Evolutionary conservation across 345 rosid species (phyloP).

Genomic region (Leavenworthia alabamica): DNA sequence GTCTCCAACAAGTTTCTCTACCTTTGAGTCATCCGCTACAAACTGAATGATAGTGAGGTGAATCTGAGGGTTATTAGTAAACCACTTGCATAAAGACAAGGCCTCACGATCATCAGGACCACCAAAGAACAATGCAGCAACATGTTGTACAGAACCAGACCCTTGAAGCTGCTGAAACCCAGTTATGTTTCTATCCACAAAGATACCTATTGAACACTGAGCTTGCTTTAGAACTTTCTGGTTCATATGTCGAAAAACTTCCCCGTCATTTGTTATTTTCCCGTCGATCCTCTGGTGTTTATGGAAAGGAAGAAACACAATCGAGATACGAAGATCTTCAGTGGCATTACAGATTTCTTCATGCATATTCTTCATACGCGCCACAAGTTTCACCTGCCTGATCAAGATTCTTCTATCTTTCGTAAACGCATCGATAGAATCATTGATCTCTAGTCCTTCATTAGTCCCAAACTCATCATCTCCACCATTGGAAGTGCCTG

Average conservation of each 20-base stretch:
- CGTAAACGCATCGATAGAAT: conserved; percentile 52
- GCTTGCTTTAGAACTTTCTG: conserved; percentile 69
- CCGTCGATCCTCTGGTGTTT: conserved; percentile 85
- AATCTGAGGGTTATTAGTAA: conserved; percentile 40
- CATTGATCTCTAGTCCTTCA: conserved; percentile 70
- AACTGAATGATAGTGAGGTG: conserved; percentile 60
- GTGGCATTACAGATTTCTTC: conserved; percentile 63
- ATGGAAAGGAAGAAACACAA: conserved; percentile 72
- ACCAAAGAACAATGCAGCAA: conserved; percentile 67
- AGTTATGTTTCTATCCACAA: conserved; percentile 57
- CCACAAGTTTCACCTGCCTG: conserved; percentile 56
- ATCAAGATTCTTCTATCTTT: conserved; percentile 41
- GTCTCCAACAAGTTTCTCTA: conserved; percentile 11
- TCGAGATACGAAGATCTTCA: conserved; percentile 64
- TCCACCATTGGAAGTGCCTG: conserved; percentile 39
- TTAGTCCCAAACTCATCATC: conserved; percentile 78
- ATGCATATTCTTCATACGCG: conserved; percentile 41
- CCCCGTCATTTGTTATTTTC: conserved; percentile 53
- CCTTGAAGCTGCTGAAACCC: conserved; percentile 67
- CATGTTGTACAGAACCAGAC: conserved; percentile 43
- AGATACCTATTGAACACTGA: conserved; percentile 69
- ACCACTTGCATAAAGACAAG: conserved; percentile 55
- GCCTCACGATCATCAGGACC: conserved; percentile 96
- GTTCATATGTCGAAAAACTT: conserved; percentile 54
- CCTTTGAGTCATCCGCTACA: conserved; percentile 3